A percentile compares a stretch with the other conserved stretches of the same genome.
Conservation (phyloP, 2,329 filamentous ascomycete genomes). For the Fusarium duplospermum region DNA sequence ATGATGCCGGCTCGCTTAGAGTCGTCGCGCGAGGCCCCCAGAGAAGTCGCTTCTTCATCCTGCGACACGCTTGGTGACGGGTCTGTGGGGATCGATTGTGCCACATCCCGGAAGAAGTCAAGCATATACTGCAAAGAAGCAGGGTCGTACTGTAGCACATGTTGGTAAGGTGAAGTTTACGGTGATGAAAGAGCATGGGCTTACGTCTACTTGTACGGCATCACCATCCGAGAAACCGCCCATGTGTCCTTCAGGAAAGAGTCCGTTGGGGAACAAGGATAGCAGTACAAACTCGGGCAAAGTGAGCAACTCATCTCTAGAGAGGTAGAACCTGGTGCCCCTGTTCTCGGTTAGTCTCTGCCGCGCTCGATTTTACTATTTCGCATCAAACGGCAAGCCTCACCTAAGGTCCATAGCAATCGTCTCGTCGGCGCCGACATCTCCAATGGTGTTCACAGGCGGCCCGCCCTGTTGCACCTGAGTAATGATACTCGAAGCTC, state of each 20-base stretch:
- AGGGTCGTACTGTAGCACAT: constrained; percentile 83
- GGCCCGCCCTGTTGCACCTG: constrained; percentile 96
- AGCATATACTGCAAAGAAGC: constrained; percentile 98
- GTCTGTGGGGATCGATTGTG: constrained; percentile 90
- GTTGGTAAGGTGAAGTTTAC: constrained; percentile 13
- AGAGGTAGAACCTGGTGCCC: constrained; percentile 92
- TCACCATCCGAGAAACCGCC: constrained; percentile 92
- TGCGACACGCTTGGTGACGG: constrained; percentile 74
- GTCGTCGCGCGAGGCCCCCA: constrained; percentile 79
- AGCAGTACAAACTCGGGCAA: constrained; percentile 96
- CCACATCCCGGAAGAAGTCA: constrained; percentile 96
- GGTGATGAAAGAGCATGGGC: constrained; percentile 51
- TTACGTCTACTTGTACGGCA: constrained; percentile 96
- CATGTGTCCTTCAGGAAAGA: constrained; percentile 96
- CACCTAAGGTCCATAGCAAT: constrained; percentile 96
- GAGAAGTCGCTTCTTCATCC: constrained; percentile 71
- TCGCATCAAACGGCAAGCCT: constrained; percentile 36
- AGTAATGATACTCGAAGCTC: constrained; percentile 98
- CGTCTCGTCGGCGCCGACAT: constrained; percentile 90
- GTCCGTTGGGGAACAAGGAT: constrained; percentile 98
- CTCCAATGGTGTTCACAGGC: constrained; percentile 88
- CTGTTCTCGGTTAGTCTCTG: constrained; percentile 60
- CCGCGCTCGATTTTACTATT: not conserved
- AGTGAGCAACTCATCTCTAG: constrained; percentile 92
- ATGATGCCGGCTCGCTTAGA: constrained; percentile 97